Evolutionary conservation across 768 basidiomycete genomes (phyloP).

Genomic region (Leccinum obscurum): DNA sequence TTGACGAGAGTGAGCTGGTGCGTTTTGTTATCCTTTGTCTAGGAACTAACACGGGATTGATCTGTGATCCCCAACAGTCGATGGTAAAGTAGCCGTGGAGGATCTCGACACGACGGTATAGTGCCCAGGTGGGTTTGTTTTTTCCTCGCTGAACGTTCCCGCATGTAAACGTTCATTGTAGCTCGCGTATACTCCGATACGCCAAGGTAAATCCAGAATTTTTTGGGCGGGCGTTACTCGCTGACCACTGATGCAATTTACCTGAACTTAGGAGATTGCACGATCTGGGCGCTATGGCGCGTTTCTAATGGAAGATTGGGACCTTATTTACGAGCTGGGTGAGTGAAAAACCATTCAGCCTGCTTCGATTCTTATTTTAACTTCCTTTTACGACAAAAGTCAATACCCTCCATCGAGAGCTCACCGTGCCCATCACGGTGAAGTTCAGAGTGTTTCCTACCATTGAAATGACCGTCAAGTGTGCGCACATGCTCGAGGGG

Average conservation of each 20-base stretch:
- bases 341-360: constrained; percentile 24
- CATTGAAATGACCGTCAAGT: constrained; percentile 84
- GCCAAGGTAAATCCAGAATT: too few relatives aligned
- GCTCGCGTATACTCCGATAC: constrained; percentile 68
- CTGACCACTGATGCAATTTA: constrained; percentile 74
- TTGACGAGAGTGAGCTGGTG: constrained; percentile 95
- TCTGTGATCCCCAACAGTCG: neutral
- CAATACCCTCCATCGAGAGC: constrained; percentile 78
- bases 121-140: constrained; percentile 58
- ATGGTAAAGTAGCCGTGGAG: constrained; percentile 75
- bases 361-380: neutral
- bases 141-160: neutral
- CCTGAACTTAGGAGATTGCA: constrained; percentile 94
- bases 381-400: constrained; percentile 46
- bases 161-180: constrained; percentile 29
- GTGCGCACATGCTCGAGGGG: constrained; percentile 95
- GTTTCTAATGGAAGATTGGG: constrained; percentile 95
- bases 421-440: constrained; percentile 91
- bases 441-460: constrained; percentile 93
- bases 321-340: constrained; percentile 80
- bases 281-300: constrained; percentile 82
- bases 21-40: constrained; percentile 29
- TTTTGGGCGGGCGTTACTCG: too few relatives aligned
- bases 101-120: constrained; percentile 76
- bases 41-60: neutral